Base-by-base conservation (phyloP, 805 yeast genomes). In the Brettanomyces custersianus region DNA sequence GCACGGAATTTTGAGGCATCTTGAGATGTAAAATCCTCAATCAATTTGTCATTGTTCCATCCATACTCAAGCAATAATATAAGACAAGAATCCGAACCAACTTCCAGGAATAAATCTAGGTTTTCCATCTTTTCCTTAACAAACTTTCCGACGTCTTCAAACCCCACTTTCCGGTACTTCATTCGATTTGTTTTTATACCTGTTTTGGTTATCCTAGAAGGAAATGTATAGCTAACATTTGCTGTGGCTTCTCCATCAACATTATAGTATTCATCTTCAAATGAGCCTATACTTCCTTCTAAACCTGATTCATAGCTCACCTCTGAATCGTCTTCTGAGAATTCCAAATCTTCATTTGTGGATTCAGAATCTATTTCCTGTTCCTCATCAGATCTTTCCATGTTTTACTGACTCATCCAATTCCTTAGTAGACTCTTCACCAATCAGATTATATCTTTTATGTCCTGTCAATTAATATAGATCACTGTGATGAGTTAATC, bases 21-120 rank as follows among this genome's bases (percentile, higher is more conserved):
- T 26, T 66, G 18, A 16, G 65, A 71, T 37, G 77, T 65, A 34
- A 48, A 76, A 23, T 60, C 64, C 36, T 79, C 85, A 40, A 77
- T 51, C 34, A 78, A 49, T 36, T 63, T 60, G 38, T 76, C 80
- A 25, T 68, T 68, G 45, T 76, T 77, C 84, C 84, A 79, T 16
- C 65, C 62, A 52, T 60, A 75, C 31, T 60, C 52, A 24, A 70
- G 63, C 33, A 76, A 52, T 27, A 79, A 46, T 3, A 68, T 52
- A 9, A 68, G 50, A 13, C 74, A 61, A 16, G 62, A 62, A 22
- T 62, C 65, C 8, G 39, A 38, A 4, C 65, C 55, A 1, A 70
- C 36, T 22, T 63, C 63, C 4, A 72, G 45, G 8, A 70, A 48
- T 0, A 44, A 40, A 17, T 62, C 48, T 4, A 70, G 46, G n/a